These are phyloP conservation scores for Camellia sinensis DNA, from an alignment of 148 eudicot species.

Conservation along the genomic window DNA sequence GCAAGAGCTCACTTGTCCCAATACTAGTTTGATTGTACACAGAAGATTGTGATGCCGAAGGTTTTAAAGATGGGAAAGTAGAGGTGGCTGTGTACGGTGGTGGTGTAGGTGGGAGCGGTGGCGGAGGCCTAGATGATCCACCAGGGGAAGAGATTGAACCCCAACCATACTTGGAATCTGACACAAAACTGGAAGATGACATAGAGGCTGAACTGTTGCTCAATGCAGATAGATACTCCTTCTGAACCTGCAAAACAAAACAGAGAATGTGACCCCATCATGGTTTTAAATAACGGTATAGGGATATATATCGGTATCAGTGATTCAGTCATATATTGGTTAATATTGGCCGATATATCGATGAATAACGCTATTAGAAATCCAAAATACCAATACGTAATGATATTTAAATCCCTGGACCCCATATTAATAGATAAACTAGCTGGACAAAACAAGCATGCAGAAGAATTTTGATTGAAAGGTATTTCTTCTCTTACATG, in stretches of 20 bases:
- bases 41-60: constrained; percentile 48
- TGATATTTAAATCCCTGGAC: no score
- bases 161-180: constrained; percentile 55
- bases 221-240: constrained; percentile 44
- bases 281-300: no score
- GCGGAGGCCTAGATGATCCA: constrained; percentile 64
- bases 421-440: neutral
- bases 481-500: constrained; percentile 48
- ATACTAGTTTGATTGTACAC: constrained; percentile 49
- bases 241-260: constrained; percentile 48
- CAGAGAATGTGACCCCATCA: neutral
- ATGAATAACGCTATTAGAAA: no score
- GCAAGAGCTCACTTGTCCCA: constrained; percentile 51
- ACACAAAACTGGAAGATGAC: constrained; percentile 27
- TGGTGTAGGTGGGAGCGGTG: constrained; percentile 94
- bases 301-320: no score
- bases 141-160: constrained; percentile 49
- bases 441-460: constrained; percentile 2
- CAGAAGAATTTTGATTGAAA: constrained; percentile 9
- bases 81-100: constrained; percentile 67
- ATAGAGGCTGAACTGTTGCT: constrained; percentile 34
- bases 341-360: no score
- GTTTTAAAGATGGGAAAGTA: constrained; percentile 30
- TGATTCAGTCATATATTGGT: no score
- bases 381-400: no score